phyloP scores from a whole-genome alignment of 2,329 filamentous ascomycete genomes.

The Penicillium concentricum region DNA sequence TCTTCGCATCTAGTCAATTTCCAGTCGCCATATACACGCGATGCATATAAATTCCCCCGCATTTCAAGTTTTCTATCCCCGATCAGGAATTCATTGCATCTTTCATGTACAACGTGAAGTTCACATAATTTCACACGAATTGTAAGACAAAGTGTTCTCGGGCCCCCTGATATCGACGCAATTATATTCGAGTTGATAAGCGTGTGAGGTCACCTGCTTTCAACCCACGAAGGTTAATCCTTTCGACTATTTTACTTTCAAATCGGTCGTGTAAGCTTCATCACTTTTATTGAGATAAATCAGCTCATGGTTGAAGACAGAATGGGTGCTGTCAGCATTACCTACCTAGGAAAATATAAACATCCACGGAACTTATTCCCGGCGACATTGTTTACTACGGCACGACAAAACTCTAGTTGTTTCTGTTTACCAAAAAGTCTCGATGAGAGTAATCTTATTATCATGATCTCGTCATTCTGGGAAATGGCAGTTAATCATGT shows the following conservation, averaged over 20 bases:
- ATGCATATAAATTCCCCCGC: not conserved
- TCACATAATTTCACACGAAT: not conserved
- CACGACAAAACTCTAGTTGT: not conserved
- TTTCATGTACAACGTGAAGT: not conserved
- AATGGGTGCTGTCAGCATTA: not conserved
- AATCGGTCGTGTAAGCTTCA: not conserved
- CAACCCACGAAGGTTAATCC: not conserved
- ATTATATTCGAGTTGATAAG: not conserved
- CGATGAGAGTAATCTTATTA: not conserved
- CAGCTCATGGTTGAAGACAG: not conserved
- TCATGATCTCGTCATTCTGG: conserved; percentile 1
- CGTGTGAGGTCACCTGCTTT: not conserved
- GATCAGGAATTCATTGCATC: conserved; percentile 20
- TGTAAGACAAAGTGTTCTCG: not conserved
- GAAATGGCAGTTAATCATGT: not conserved
- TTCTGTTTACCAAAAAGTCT: not conserved
- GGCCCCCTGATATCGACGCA: too few species aligned
- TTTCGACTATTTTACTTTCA: too few species aligned
- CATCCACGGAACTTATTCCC: not conserved
- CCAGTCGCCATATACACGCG: not conserved
- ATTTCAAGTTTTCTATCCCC: not conserved
- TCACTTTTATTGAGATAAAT: too few species aligned
- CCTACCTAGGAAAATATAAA: not conserved
- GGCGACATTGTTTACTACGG: not conserved
- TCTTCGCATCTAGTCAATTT: not conserved